Evolutionary conservation across 202 grass and related monocot genomes (phyloP).

Genomic region (Carex arenaria): DNA sequence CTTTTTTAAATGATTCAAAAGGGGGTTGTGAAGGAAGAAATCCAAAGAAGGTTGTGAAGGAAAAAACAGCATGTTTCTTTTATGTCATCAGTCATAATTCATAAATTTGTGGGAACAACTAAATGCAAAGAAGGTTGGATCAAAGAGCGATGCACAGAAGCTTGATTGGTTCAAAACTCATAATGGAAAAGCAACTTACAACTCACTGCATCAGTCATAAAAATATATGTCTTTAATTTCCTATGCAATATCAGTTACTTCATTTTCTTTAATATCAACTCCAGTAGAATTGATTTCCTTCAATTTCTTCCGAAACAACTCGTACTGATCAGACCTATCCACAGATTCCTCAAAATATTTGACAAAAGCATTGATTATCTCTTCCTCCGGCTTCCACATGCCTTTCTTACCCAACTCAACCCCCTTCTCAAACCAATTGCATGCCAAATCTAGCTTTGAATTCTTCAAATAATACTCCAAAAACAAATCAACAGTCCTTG

Average conservation of each 20-base stretch:
- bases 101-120: neutral
- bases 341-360: slow-evolving; percentile 61
- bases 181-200: no score
- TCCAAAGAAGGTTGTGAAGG: no score
- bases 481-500: slow-evolving; percentile 57
- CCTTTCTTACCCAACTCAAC: slow-evolving; percentile 36
- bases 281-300: neutral
- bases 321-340: slow-evolving; percentile 14
- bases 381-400: slow-evolving; percentile 36
- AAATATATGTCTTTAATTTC: no score
- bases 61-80: neutral
- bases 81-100: neutral
- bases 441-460: slow-evolving; percentile 26
- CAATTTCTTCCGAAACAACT: neutral
- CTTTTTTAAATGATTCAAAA: no score
- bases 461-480: slow-evolving; percentile 44
- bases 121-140: neutral
- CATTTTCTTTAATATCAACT: neutral
- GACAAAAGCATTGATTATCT: slow-evolving; percentile 43
- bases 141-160: no score
- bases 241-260: no score
- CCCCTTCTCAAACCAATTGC: slow-evolving; percentile 51
- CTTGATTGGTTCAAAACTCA: no score
- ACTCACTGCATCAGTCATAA: no score
- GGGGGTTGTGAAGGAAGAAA: no score